A percentile compares a stretch with the other conserved stretches of the same genome.
These are phyloP conservation scores for Scenedesmus sp. DNA, from an alignment of 163 green algal genomes.

Conservation along the genomic window DNA sequence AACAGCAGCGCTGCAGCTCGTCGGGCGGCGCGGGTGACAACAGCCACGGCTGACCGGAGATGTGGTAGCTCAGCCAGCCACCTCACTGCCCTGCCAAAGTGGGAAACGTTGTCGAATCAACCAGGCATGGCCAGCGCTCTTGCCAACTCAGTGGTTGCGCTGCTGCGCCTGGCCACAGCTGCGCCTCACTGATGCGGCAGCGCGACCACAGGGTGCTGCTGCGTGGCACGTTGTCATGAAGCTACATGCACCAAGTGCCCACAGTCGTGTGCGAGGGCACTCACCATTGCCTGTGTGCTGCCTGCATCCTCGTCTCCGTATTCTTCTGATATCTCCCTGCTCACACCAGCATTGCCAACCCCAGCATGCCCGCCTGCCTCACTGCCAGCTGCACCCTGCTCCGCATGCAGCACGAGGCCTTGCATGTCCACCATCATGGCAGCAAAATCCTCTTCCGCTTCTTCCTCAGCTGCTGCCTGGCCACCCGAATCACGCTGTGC, in stretches of 20 bases:
- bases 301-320: background rate
- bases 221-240: too few species aligned
- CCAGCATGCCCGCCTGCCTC: background rate
- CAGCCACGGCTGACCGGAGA: background rate
- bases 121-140: background rate
- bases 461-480: background rate
- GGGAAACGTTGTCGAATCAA: background rate
- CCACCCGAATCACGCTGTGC: background rate
- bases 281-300: slow-evolving; percentile 37
- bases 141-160: background rate
- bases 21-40: too few species aligned
- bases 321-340: slow-evolving; percentile 13
- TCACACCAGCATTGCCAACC: background rate
- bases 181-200: too few species aligned
- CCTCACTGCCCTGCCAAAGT: too few species aligned
- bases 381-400: background rate
- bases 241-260: too few species aligned
- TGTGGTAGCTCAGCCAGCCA: background rate
- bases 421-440: slow-evolving; percentile 76
- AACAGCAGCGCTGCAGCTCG: background rate
- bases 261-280: too few species aligned
- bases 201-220: too few species aligned
- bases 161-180: background rate
- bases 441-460: slow-evolving; percentile 65
- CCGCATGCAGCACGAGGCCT: slow-evolving; percentile 19